phyloP scores from a whole-genome alignment of 1,284 basidiomycete genomes.

The Thelephora terrestris region DNA sequence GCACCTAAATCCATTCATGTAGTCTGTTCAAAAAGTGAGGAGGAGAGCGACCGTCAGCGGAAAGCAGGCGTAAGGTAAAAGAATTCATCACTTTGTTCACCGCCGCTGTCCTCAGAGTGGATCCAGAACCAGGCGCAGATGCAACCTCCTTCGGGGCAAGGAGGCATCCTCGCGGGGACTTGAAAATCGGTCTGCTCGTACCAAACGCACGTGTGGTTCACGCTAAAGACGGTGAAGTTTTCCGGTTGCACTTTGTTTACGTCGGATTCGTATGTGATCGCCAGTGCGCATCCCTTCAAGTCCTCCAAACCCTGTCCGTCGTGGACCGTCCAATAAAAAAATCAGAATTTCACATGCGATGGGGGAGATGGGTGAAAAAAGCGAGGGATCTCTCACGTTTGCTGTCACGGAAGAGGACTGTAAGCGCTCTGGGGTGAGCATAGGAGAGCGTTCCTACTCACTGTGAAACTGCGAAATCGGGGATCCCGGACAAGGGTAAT shows the following conservation, averaged over 20 bases:
- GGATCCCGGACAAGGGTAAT: conserved; percentile 43
- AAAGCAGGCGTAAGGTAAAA: background rate
- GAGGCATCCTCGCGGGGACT: conserved; percentile 59
- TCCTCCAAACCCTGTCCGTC: conserved; percentile 34
- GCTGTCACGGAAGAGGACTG: background rate
- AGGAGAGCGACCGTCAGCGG: background rate
- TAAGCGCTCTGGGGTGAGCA: background rate
- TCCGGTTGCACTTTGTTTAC: conserved; percentile 44
- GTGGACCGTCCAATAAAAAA: conserved; percentile 11
- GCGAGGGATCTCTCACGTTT: background rate
- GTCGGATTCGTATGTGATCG: conserved; percentile 63
- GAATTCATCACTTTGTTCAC: conserved; percentile 32
- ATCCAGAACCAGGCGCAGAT: conserved; percentile 73
- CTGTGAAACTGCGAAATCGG: conserved; percentile 39
- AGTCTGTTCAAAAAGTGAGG: conserved; percentile 28
- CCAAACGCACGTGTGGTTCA: conserved; percentile 70
- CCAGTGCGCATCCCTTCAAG: conserved; percentile 57
- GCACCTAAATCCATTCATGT: conserved; percentile 75
- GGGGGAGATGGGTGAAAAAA: background rate
- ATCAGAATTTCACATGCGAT: too few species aligned
- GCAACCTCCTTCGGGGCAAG: conserved; percentile 57
- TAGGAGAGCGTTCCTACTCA: background rate
- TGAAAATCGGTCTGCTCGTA: conserved; percentile 54
- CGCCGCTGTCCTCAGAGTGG: conserved; percentile 39
- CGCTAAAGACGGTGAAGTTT: conserved; percentile 64